These are phyloP conservation scores for Mariannaea sp. DNA, from an alignment of 2,329 filamentous ascomycete genomes.

Conservation along the genomic window DNA sequence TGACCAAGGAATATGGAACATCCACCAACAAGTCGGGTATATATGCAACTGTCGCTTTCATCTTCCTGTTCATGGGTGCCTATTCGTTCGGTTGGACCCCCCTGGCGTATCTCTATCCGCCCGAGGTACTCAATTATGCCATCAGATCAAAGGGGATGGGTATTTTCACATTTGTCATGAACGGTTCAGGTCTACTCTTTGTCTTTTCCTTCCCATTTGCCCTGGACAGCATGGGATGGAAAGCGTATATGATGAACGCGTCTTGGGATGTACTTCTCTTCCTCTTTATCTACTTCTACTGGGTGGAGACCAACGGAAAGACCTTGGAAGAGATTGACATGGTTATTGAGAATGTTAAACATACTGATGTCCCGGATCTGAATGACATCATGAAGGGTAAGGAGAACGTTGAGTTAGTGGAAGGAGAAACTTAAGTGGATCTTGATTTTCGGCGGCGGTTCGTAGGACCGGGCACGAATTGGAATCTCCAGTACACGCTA, in stretches of 20 bases:
- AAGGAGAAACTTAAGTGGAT: too few species aligned
- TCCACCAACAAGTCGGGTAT: constrained; percentile 44
- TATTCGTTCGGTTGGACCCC: constrained; percentile 40
- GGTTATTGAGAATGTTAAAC: too few species aligned
- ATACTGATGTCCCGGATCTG: too few species aligned
- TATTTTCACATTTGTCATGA: constrained; percentile 21
- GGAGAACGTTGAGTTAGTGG: too few species aligned
- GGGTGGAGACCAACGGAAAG: constrained; percentile 18
- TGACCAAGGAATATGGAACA: constrained; percentile 47
- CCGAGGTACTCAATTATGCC: constrained; percentile 39
- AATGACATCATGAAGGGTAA: too few species aligned
- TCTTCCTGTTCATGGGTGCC: constrained; percentile 38
- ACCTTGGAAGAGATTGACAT: constrained; percentile 20
- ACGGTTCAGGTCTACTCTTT: constrained; percentile 10
- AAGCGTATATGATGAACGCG: constrained; percentile 34
- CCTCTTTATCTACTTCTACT: constrained; percentile 9
- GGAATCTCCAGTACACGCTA: too few species aligned
- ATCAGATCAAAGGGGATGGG: constrained; percentile 45
- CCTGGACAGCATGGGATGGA: constrained; percentile 34
- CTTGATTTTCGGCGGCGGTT: too few species aligned
- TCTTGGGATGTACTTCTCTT: constrained; percentile 34
- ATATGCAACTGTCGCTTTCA: constrained; percentile 43
- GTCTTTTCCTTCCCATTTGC: constrained; percentile 32
- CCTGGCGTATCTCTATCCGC: constrained; percentile 34
- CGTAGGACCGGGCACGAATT: too few species aligned